Evolutionary conservation across 345 rosid genomes (phyloP), one percentile per base, ranked within the genome.

Genomic region (Eucalyptus brandiana): DNA sequence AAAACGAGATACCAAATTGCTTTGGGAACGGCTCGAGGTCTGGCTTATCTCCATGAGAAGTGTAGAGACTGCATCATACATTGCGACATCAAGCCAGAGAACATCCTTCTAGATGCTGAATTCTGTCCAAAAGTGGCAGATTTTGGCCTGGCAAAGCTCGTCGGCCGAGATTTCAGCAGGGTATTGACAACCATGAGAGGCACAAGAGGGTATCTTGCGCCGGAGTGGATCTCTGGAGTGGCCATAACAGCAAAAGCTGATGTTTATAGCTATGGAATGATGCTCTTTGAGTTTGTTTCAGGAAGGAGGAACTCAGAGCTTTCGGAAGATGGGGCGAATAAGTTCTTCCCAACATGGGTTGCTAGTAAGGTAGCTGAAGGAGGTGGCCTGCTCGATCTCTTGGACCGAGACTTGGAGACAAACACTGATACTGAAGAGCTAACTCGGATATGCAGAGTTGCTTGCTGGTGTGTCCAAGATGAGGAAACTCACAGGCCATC

Each of bases 191-290:
- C 96, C 56, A 93, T 95, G 93, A 94, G 97, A 91, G 99, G 99
- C 32, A 96, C 98, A 32, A 93, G 98, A 93, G 98, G 98, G 24
- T 97, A 97, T 89, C 97, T 96, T 12, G 99, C 97, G 21, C 98
- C 98, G 0, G 98, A 97, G 90, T 97, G 98, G 99, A 94, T 97
- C 86, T 96, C 98, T 4, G 98, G 98, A 80, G 96, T 95, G 32
- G 95, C 98, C 44, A 92, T 96, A 72, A 96, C 97, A 13, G 94
- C 97, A 9, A 96, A 97, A 89, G 98, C 98, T 3, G 98, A 97
- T 89, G 98, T 96, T 48, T 97, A 95, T 88, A 97, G 99, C 92
- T 96, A 94, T 17, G 99, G 99, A 18, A 96, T 97, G 98, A 95
- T 96, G 98, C 92, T 97, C 26, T 94, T 96, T 17, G 98, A 97